Evolutionary conservation across 768 basidiomycete species (phyloP).

Genomic region (Cystofilobasidium bisporidii): DNA sequence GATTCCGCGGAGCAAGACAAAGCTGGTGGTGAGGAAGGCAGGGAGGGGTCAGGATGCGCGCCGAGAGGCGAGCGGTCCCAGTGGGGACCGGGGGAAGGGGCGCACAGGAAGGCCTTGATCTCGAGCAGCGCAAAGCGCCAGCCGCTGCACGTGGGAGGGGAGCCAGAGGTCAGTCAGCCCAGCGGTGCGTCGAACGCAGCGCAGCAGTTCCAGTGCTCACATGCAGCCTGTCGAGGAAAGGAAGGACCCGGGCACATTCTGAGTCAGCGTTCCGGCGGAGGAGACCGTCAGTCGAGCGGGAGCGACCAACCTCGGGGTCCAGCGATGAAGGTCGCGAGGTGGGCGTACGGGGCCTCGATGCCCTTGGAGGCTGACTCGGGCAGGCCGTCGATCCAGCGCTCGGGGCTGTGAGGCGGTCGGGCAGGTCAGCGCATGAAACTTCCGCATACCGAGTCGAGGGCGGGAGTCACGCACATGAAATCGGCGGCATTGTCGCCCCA

Average conservation of each 20-base stretch:
- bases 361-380: not conserved
- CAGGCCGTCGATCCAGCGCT: constrained; percentile 18
- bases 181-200: not conserved
- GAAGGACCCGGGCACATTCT: no score
- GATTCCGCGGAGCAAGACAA: not conserved
- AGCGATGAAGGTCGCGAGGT: constrained; percentile 23
- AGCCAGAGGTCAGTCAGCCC: not conserved
- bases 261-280: no score
- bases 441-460: not conserved
- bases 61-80: no score
- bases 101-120: constrained; percentile 24
- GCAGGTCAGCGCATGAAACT: no score
- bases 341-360: constrained; percentile 23
- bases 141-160: constrained; percentile 1
- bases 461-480: constrained; percentile 50
- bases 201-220: no score
- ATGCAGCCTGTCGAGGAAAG: no score
- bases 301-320: constrained; percentile 8
- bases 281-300: no score
- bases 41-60: not conserved
- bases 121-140: constrained; percentile 27
- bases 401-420: constrained; percentile 10
- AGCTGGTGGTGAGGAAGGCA: not conserved
- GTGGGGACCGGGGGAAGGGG: not conserved
- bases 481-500: constrained; percentile 77